Evolutionary conservation across 495 filamentous ascomycete species (phyloP), one percentile per base, ranked within the genome.

Genomic region (Podospora conica): DNA sequence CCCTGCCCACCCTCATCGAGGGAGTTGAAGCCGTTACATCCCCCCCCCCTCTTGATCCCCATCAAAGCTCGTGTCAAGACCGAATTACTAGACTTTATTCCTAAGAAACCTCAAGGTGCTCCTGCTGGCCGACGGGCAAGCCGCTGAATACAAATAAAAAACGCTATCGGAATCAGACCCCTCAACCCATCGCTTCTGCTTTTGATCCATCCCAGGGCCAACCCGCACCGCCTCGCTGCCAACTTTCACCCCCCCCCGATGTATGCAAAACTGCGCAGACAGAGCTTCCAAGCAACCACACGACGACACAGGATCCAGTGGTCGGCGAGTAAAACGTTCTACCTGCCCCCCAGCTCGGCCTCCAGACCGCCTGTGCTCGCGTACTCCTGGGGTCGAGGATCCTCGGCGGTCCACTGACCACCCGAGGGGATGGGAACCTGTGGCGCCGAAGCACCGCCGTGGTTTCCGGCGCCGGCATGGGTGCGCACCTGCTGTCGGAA

Each of bases 301-400:
- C 18, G 18, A 23, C 9, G 55, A 27, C 23, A 2, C 18, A 7
- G 0, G 21, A 23, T 15, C 24, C 10, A 9, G 55, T 23, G 10
- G 10, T 24, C 33, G 2, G 22, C 31, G 29, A 11, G 22, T n/a
- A 3, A n/a, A 10, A 12, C 25, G 21, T n/a, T 33, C 60, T 70
- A 76, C 66, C 71, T 71, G 20, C 89, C 87, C 71, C 91, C 88
- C 71, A 97, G 80, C 70, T 96, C 95, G 66, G 90, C 87, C 80
- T 97, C 94, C 70, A 97, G 82, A 55, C 88, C 88, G 71, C 76
- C 82, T 78, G 80, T 78, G 66, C 75, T 75, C 74, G 80, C 77
- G 77, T 81, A 88, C 77, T 96, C 93, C 77, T 96, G 92, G 23
- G 93, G 93, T 68, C 92, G 84, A 24, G 93, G 93, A 61, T 96